A percentile compares a stretch with the other conserved stretches of the same genome.
phyloP scores from a whole-genome alignment of 371 early-diverging fungal species.

The Smittium culicis region DNA sequence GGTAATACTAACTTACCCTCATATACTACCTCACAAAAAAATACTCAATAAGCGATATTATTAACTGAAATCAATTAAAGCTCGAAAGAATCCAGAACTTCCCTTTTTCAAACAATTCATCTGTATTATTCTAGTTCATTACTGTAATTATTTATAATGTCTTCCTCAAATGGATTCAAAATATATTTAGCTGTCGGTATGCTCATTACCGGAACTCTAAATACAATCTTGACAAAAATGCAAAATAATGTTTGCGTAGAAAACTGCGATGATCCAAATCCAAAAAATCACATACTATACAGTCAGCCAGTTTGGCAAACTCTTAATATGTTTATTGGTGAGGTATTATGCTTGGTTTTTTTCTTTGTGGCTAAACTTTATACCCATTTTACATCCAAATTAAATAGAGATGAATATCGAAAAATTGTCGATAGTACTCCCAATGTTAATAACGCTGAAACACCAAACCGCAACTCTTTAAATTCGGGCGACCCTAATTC shows the following conservation, averaged over 20 bases:
- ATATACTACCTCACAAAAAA: too few relatives aligned
- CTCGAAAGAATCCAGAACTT: too few relatives aligned
- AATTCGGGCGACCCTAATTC: too few relatives aligned
- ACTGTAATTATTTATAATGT: constrained; percentile 16
- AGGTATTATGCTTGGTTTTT: constrained; percentile 54
- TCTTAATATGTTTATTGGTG: constrained; percentile 90
- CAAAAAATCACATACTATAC: constrained; percentile 53
- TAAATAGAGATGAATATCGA: not conserved
- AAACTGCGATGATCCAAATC: constrained; percentile 69
- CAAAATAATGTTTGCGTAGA: constrained; percentile 80
- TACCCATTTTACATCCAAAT: not conserved
- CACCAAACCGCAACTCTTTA: too few relatives aligned
- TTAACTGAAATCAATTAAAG: too few relatives aligned
- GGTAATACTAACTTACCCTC: too few relatives aligned
- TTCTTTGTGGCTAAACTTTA: constrained; percentile 21
- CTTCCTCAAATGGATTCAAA: constrained; percentile 20
- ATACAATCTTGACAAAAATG: constrained; percentile 67
- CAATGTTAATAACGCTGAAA: not conserved
- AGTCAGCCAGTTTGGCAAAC: constrained; percentile 97
- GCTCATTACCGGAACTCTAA: constrained; percentile 66
- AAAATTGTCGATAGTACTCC: not conserved
- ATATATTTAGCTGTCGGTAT: constrained; percentile 53
- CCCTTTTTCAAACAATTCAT: too few relatives aligned
- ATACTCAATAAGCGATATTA: too few relatives aligned
- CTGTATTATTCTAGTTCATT: too few relatives aligned